Conservation (phyloP, 2,329 filamentous ascomycete genomes). For the Ophiostoma sp. region DNA sequence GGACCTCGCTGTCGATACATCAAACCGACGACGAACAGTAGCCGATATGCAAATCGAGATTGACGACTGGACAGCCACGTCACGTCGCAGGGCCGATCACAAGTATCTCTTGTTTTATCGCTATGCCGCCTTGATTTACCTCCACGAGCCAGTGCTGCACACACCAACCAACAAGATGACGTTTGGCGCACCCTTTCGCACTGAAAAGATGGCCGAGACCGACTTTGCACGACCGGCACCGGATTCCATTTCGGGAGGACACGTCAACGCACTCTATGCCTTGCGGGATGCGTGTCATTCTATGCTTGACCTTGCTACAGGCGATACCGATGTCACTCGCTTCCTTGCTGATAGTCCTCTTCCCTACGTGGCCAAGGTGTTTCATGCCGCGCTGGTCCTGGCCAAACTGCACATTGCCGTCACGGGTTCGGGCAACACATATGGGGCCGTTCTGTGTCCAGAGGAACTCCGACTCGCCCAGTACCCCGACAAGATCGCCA, state of each 20-base stretch:
- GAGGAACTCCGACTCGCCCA: slow-evolving; percentile 2
- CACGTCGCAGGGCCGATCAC: not conserved
- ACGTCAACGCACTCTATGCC: slow-evolving; percentile 12
- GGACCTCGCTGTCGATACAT: slow-evolving; percentile 4
- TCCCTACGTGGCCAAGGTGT: slow-evolving; percentile 7
- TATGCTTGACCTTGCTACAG: slow-evolving; percentile 10
- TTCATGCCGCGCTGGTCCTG: slow-evolving; percentile 16
- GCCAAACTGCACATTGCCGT: slow-evolving; percentile 19
- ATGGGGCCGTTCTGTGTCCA: slow-evolving; percentile 14
- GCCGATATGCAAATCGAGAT: slow-evolving; percentile 1
- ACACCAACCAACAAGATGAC: slow-evolving; percentile 18
- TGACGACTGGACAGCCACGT: slow-evolving; percentile 19
- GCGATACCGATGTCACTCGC: not conserved
- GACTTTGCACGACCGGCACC: slow-evolving; percentile 14
- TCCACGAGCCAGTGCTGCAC: slow-evolving; percentile 17
- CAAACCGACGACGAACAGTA: not conserved
- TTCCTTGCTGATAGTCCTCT: slow-evolving; percentile 14
- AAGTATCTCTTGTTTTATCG: slow-evolving; percentile 14
- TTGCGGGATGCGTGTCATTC: slow-evolving; percentile 10
- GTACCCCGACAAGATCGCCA: not conserved
- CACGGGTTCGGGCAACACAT: slow-evolving; percentile 16
- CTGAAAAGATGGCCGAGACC: slow-evolving; percentile 4
- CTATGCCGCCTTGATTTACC: slow-evolving; percentile 16
- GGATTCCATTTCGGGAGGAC: slow-evolving; percentile 1
- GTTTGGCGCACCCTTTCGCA: slow-evolving; percentile 16